Conservation (phyloP, 2,329 filamentous ascomycete species). For the Parasarocladium wereldwijsianum region DNA sequence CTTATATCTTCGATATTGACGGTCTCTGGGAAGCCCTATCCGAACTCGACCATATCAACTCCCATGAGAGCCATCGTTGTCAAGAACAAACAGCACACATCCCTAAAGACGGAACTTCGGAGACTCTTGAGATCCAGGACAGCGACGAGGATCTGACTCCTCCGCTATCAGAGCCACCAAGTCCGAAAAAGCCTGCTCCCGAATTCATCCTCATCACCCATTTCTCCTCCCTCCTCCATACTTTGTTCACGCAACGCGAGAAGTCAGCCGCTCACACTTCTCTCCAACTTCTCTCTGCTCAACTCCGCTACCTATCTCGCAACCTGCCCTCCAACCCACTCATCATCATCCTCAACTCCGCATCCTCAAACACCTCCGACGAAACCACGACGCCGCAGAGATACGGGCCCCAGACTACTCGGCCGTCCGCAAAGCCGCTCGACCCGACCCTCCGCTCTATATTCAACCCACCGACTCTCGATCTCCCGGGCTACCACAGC, state of each 20-base stretch:
- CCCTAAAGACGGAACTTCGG: neutral
- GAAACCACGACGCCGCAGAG: slow-evolving; percentile 3
- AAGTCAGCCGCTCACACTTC: slow-evolving; percentile 30
- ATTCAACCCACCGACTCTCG: slow-evolving; percentile 23
- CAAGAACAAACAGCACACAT: neutral
- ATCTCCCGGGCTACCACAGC: neutral
- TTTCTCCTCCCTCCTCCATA: slow-evolving; percentile 33
- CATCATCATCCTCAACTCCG: slow-evolving; percentile 40
- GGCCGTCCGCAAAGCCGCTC: slow-evolving; percentile 8
- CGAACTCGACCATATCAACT: slow-evolving; percentile 25
- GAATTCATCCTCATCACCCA: slow-evolving; percentile 41
- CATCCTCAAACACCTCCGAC: slow-evolving; percentile 11
- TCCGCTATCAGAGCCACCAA: slow-evolving; percentile 6
- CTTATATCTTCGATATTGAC: slow-evolving; percentile 42
- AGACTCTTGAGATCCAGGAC: slow-evolving; percentile 16
- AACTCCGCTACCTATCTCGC: slow-evolving; percentile 29
- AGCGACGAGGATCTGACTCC: slow-evolving; percentile 15
- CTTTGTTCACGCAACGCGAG: slow-evolving; percentile 34
- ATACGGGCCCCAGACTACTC: slow-evolving; percentile 1
- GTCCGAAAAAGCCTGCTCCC: slow-evolving; percentile 11
- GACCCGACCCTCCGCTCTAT: slow-evolving; percentile 35
- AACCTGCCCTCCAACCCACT: slow-evolving; percentile 26
- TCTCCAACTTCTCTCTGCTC: slow-evolving; percentile 31
- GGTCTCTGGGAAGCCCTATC: slow-evolving; percentile 41
- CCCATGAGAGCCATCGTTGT: too few species aligned